These are phyloP conservation scores for Lactarius hatsudake DNA, from an alignment of 768 basidiomycete genomes.

Conservation along the genomic window DNA sequence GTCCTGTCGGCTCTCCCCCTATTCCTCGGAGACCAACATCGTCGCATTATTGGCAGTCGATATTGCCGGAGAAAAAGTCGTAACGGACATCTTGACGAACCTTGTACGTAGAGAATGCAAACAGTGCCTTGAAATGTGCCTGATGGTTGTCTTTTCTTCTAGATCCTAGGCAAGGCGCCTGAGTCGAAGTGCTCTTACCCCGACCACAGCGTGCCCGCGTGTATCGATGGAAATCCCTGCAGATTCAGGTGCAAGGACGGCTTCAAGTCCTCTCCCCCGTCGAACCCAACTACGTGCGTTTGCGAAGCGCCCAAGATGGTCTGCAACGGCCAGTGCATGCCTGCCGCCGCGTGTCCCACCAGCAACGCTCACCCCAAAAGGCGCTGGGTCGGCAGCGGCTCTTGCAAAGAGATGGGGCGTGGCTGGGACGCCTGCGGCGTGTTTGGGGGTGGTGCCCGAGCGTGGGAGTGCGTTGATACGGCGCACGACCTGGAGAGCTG, in stretches of 20 bases:
- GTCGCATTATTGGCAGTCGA: constrained; percentile 35
- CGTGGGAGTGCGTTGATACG: constrained; percentile 52
- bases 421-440: constrained; percentile 46
- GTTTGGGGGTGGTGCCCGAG: constrained; percentile 37
- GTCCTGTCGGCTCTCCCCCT: constrained; percentile 39
- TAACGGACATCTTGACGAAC: constrained; percentile 34
- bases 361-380: constrained; percentile 23
- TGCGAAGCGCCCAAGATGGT: constrained; percentile 42
- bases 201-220: constrained; percentile 38
- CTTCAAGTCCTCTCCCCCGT: constrained; percentile 35
- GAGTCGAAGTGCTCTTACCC: constrained; percentile 42
- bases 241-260: constrained; percentile 47
- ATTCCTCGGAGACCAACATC: constrained; percentile 36
- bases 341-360: constrained; percentile 32
- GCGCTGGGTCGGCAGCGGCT: constrained; percentile 36
- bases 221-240: constrained; percentile 40
- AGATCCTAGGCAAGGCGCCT: constrained; percentile 33
- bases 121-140: background rate
- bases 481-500: constrained; percentile 51
- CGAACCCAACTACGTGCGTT: constrained; percentile 41
- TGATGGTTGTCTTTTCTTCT: too few species aligned
- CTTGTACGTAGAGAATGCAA: constrained; percentile 34
- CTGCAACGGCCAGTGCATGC: constrained; percentile 49
- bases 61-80: constrained; percentile 34
- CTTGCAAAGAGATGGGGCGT: constrained; percentile 16